phyloP scores from a whole-genome alignment of 2,329 filamentous ascomycete genomes.

The Fusarium clavum region DNA sequence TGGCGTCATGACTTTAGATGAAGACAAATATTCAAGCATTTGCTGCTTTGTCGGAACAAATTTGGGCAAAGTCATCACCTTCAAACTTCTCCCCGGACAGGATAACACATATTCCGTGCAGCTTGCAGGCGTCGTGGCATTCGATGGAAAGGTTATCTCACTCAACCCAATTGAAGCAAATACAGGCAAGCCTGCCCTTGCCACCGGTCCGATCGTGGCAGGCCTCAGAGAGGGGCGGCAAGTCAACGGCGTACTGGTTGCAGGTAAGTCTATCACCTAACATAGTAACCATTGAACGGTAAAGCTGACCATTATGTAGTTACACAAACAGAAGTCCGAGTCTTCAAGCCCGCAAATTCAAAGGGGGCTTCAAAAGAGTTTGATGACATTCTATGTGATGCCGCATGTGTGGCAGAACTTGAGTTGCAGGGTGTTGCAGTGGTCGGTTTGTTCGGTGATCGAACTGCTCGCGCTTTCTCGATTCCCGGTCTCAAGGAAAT shows the following conservation, averaged over 20 bases:
- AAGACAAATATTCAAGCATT: constrained; percentile 96
- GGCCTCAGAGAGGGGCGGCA: constrained; percentile 79
- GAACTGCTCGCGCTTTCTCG: constrained; percentile 81
- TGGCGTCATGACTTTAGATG: constrained; percentile 90
- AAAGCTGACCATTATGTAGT: constrained; percentile 58
- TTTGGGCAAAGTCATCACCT: constrained; percentile 83
- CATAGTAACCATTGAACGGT: too few species aligned
- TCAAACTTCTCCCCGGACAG: constrained; percentile 85
- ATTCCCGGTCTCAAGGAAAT: constrained; percentile 92
- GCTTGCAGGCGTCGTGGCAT: constrained; percentile 73
- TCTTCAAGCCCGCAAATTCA: constrained; percentile 85
- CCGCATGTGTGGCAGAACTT: constrained; percentile 80
- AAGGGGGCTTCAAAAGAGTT: constrained; percentile 96
- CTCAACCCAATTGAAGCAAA: constrained; percentile 84
- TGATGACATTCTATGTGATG: constrained; percentile 84
- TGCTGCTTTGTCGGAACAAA: constrained; percentile 92
- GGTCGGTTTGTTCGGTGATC: constrained; percentile 86
- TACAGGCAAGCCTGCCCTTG: constrained; percentile 78
- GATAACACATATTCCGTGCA: constrained; percentile 76
- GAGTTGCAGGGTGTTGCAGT: constrained; percentile 82
- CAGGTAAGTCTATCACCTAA: constrained; percentile 61
- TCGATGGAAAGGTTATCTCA: constrained; percentile 78
- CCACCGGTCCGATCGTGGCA: constrained; percentile 80
- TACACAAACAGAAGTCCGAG: constrained; percentile 78
- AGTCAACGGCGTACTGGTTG: constrained; percentile 84